These are phyloP conservation scores for Penicillium sclerotigenum DNA, from an alignment of 2,329 filamentous ascomycete genomes.

Conservation along the genomic window DNA sequence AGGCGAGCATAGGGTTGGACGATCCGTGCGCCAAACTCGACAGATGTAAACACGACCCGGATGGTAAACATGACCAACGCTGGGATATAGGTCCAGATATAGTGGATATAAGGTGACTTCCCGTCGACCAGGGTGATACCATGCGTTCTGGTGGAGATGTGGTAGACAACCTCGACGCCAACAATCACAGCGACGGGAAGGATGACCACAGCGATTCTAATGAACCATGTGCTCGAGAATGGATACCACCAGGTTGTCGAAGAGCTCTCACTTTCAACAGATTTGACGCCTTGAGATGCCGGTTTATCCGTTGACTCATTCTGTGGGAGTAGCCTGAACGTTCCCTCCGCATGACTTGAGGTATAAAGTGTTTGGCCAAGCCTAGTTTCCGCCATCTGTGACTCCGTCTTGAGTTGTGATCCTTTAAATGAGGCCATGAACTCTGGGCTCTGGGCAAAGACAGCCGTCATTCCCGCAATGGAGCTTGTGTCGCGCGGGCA, in stretches of 20 bases:
- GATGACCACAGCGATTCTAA: background rate
- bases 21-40: constrained; percentile 17
- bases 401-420: background rate
- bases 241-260: background rate
- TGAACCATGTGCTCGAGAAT: background rate
- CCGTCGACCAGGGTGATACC: background rate
- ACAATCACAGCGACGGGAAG: constrained; percentile 2
- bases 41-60: constrained; percentile 14
- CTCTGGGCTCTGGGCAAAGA: constrained; percentile 8
- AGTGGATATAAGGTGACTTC: constrained; percentile 22
- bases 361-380: background rate
- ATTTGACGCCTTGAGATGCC: background rate
- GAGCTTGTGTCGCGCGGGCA: constrained; percentile 12
- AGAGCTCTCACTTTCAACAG: background rate
- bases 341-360: background rate
- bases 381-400: background rate
- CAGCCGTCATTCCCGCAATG: constrained; percentile 8
- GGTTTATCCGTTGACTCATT: background rate
- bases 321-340: background rate
- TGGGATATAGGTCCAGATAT: constrained; percentile 22
- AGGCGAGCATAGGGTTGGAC: constrained; percentile 21
- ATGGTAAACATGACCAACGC: constrained; percentile 19
- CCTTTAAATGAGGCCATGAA: background rate
- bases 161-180: background rate
- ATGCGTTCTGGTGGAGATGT: background rate